Conservation (phyloP, 2,329 filamentous ascomycete genomes). For the Scortechinia acanthostroma region DNA sequence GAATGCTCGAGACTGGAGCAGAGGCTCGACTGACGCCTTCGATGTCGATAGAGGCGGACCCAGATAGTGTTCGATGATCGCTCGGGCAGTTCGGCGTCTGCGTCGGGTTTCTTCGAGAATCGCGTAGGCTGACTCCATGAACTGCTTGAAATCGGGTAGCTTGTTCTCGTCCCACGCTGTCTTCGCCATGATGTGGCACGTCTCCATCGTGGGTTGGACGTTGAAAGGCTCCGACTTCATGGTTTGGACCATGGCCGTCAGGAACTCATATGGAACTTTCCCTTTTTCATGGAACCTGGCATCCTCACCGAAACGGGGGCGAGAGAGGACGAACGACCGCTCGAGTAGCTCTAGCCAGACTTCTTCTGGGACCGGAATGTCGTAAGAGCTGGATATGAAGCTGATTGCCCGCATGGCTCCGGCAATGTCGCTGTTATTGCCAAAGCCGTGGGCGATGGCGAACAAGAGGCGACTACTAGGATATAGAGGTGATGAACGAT, state of each 20-base stretch:
- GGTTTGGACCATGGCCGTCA: neutral
- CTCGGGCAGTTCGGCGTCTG: neutral
- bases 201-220: neutral
- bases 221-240: neutral
- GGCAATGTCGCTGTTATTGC: conserved; percentile 37
- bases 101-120: neutral
- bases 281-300: neutral
- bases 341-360: conserved; percentile 40
- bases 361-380: conserved; percentile 26
- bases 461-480: conserved; percentile 34
- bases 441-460: conserved; percentile 39
- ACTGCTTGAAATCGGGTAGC: neutral
- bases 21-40: neutral
- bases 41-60: neutral
- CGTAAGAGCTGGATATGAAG: conserved; percentile 36
- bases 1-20: neutral
- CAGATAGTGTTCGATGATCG: neutral
- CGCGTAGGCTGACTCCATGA: neutral
- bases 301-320: conserved; percentile 12
- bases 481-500: conserved; percentile 26
- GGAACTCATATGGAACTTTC: neutral
- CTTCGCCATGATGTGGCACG: neutral
- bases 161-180: neutral
- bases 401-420: conserved; percentile 35
- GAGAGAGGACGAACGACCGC: conserved; percentile 36